Evolutionary conservation across 2,329 filamentous ascomycete genomes (phyloP), one percentile per base, ranked within the genome.

Genomic region (Thelonectria rubi): DNA sequence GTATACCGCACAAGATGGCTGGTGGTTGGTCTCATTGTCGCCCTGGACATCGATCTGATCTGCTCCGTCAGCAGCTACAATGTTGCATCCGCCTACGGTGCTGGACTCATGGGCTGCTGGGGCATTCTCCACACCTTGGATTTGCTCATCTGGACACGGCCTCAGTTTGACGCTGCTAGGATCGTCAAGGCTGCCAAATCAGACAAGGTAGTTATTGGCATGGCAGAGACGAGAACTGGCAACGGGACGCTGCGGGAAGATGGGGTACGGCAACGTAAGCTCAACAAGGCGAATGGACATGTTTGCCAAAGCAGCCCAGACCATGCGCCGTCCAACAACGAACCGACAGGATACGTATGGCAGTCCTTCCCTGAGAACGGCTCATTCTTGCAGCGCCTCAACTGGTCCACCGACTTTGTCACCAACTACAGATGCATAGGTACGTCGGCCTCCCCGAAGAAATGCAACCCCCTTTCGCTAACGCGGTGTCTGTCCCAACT

Each of bases 91-190:
- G 79, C 81, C 2, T 89, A 87, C 64, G 78, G 75, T 1, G 72
- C 77, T 2, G 87, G 87, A 0, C 68, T 89, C 50, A 69, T 82
- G 39, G 78, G 77, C 3, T 72, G 76, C 4, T 89, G 83, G 83
- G 79, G 81, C 1, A 81, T 83, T 11, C 71, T 88, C 17, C 81
- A 80, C 74, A 78, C 74, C 37, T 68, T 82, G 56, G 79, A 80
- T 18, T 71, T 86, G 68, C 72, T 89, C 21, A 72, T 88, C 2
- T 85, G 84, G 76, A 82, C 79, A 47, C 75, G 78, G 17, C 85
- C 86, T 3, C 87, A 89, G 72, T 83, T 82, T 70, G 83, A 86
- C 18, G 82, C 82, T 0, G 84, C 81, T 63, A 80, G 86, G 64
- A 79, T 84, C 0, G 73, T 82, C 55, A 79, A 75, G 60, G 71